Percentiles rank a stretch among this genome's conserved stretches.
phyloP scores from a whole-genome alignment of 1,284 basidiomycete genomes.

The Apiotrichum laibachii region DNA sequence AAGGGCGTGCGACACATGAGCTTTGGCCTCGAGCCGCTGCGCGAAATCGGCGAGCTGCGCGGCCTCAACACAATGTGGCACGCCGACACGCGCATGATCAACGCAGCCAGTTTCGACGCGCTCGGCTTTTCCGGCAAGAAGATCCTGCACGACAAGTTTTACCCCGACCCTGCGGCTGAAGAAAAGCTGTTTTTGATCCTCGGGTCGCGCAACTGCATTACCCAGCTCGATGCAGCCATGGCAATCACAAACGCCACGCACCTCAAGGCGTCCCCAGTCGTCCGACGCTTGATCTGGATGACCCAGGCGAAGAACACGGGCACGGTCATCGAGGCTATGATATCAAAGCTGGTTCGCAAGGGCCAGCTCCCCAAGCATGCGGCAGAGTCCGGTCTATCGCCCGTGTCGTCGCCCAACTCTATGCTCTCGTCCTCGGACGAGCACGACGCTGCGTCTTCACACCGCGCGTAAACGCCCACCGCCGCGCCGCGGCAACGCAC shows the following conservation, averaged over 20 bases:
- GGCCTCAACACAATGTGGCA: constrained; percentile 5
- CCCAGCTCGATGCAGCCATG: constrained; percentile 6
- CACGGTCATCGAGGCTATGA: background rate
- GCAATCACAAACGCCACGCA: constrained; percentile 17
- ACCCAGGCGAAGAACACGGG: background rate
- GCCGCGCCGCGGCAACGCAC: too few relatives aligned
- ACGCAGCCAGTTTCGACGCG: constrained; percentile 15
- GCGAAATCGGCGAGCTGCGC: constrained; percentile 1
- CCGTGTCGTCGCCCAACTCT: too few relatives aligned
- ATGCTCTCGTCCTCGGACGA: too few relatives aligned
- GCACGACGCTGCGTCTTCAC: too few relatives aligned
- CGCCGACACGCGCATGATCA: constrained; percentile 11
- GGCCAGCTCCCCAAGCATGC: background rate
- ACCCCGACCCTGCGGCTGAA: constrained; percentile 1
- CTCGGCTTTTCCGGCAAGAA: constrained; percentile 20
- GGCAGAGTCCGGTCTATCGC: too few relatives aligned
- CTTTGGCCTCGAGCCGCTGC: constrained; percentile 18
- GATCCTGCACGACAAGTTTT: constrained; percentile 22
- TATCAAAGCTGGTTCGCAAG: background rate
- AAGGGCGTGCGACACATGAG: constrained; percentile 10
- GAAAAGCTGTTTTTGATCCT: constrained; percentile 13
- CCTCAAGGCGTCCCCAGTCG: constrained; percentile 8
- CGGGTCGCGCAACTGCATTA: background rate
- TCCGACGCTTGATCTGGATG: constrained; percentile 3
- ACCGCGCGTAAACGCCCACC: too few relatives aligned